These are phyloP conservation scores for Fraxinus albicans DNA, from an alignment of 305 asterid genomes.

Conservation along the genomic window DNA sequence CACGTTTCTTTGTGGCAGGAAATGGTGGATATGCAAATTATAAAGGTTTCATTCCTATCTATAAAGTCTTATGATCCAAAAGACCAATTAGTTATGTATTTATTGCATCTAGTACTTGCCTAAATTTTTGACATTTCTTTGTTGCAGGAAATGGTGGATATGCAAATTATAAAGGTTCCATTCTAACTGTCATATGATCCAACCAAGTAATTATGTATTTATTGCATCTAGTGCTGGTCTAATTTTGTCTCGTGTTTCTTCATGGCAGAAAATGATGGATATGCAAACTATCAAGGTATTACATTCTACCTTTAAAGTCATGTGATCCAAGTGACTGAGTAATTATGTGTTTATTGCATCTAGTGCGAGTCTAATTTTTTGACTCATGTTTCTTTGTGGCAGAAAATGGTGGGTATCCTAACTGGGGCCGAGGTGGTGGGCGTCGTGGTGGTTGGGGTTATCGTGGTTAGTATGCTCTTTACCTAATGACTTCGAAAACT, in stretches of 20 bases:
- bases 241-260: not conserved
- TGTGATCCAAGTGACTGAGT: not conserved
- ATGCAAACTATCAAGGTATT: not conserved
- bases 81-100: not conserved
- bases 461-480: constrained; percentile 50
- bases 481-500: not conserved
- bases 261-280: constrained; percentile 12
- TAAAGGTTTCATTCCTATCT: not conserved
- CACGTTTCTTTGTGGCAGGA: constrained; percentile 27
- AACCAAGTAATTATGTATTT: not conserved
- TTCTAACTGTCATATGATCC: not conserved
- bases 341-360: constrained; percentile 9
- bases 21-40: constrained; percentile 18
- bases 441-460: constrained; percentile 54
- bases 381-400: not conserved
- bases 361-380: not conserved
- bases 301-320: not conserved
- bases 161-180: not conserved
- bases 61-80: not conserved
- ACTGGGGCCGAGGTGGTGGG: constrained; percentile 55
- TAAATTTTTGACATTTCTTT: not conserved
- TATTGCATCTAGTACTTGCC: not conserved
- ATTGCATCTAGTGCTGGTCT: not conserved
- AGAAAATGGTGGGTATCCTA: constrained; percentile 46
- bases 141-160: constrained; percentile 32